A percentile compares a stretch with the other conserved stretches of the same genome.
These are phyloP conservation scores for Hibiscus trionum DNA, from an alignment of 345 rosid species.

Conservation along the genomic window DNA sequence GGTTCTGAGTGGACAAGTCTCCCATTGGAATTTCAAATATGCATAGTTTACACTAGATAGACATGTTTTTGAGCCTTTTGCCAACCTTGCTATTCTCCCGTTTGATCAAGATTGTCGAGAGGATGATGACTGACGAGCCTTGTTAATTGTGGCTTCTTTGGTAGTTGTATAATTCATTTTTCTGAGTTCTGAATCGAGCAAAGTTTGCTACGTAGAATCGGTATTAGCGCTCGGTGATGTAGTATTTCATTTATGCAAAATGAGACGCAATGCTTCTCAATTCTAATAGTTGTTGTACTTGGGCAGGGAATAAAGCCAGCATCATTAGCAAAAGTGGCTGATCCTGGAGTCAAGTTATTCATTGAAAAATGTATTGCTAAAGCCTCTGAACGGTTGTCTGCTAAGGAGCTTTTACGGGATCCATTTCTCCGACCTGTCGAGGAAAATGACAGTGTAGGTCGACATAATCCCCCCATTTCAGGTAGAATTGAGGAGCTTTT, in stretches of 20 bases:
- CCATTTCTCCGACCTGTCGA: slow-evolving; percentile 62
- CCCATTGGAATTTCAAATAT: too few species aligned
- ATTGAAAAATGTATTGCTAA: slow-evolving; percentile 88
- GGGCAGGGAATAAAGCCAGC: slow-evolving; percentile 88
- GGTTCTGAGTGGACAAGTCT: too few species aligned
- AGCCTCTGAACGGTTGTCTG: slow-evolving; percentile 67
- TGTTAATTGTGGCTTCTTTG: too few species aligned
- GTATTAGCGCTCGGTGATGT: too few species aligned
- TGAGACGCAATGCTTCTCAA: neutral
- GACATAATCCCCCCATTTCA: slow-evolving; percentile 17
- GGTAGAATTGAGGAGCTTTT: slow-evolving; percentile 25
- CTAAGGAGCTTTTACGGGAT: slow-evolving; percentile 80
- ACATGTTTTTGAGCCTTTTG: too few species aligned
- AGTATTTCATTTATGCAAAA: neutral
- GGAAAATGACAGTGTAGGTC: slow-evolving; percentile 36
- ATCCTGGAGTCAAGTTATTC: slow-evolving; percentile 56
- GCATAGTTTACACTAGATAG: too few species aligned
- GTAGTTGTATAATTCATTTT: too few species aligned
- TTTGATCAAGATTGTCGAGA: too few species aligned
- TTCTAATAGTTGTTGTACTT: slow-evolving; percentile 10
- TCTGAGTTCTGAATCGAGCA: too few species aligned
- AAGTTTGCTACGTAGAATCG: too few species aligned
- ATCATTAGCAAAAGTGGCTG: slow-evolving; percentile 67
- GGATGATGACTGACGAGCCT: too few species aligned
- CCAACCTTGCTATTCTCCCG: too few species aligned